Evolutionary conservation across 164 flowering plant genomes (phyloP), one percentile per base, ranked within the genome.

Genomic region (Annona cherimola): DNA sequence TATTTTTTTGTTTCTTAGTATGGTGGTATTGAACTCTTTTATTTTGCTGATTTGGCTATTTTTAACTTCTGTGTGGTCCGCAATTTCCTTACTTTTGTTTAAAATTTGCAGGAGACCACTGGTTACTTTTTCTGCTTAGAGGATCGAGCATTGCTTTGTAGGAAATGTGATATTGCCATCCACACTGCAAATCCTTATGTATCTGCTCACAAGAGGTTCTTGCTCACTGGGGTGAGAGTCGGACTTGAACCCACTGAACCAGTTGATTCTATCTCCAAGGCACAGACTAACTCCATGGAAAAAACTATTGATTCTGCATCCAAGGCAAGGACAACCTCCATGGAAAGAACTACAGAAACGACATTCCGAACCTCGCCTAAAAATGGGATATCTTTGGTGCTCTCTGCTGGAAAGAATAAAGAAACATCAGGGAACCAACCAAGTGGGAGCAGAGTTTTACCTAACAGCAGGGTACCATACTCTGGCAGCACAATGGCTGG

Each of bases 101-200:
- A 16, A 40, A 39, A 16, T 19, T 4, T 80, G 59, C 91, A 94
- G 97, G 99, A 94, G 67, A 76, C 84, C 39, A 77, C 83, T 68
- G 99, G 97, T 39, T 92, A 86, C 75, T 91, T 95, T 84, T 95
- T 95, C 77, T 95, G 98, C 78, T 78, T 92, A 19, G 96, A 95
- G 75, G 98, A 95, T 71, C 84, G 99, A 74, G 99, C 99, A 69
- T 73, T 95, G 72, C 88, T 95, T 11, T 95, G 99, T 81, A 77
- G 97, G 78, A 89, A 87, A 71, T 95, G 99, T 85, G 98, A 95
- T 71, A 81, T 87, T 45, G 83, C 93, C 26, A 89, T 93, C 68
- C 99, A 95, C 81, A 80, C 93, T 3, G 89, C 84, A 35, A 95
- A 93, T 73, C 2, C 82, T 26, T 81, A 68, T 76, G 98, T 92